Conservation (phyloP, 2,329 filamentous ascomycete species). For the Paecilomyces niveus region DNA sequence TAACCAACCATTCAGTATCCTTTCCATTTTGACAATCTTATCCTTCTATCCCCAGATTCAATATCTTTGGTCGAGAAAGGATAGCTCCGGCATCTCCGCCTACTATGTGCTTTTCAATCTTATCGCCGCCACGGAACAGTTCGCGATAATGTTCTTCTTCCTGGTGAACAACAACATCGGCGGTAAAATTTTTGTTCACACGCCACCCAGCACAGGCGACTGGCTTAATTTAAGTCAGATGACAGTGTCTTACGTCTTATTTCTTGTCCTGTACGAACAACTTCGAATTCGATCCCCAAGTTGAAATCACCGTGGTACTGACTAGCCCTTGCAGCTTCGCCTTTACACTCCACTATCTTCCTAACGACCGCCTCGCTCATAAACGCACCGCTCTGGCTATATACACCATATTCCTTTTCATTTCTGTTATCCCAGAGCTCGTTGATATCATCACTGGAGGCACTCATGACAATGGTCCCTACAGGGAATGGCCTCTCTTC, state of each 20-base stretch:
- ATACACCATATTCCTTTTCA: background rate
- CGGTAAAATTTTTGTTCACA: background rate
- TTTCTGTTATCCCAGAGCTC: background rate
- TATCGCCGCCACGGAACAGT: background rate
- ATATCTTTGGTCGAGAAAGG: background rate
- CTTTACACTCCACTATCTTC: background rate
- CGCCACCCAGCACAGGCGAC: background rate
- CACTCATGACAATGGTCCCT: background rate
- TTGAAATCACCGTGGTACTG: background rate
- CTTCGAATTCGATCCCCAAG: background rate
- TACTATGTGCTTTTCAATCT: background rate
- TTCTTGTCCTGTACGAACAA: background rate
- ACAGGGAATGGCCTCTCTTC: background rate
- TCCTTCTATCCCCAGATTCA: background rate
- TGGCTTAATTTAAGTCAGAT: background rate
- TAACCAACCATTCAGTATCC: background rate
- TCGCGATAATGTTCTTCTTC: background rate
- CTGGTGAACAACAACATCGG: background rate
- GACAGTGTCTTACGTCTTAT: background rate
- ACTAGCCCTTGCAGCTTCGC: background rate
- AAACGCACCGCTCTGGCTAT: background rate
- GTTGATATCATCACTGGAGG: background rate
- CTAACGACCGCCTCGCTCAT: background rate
- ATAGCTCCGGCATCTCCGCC: background rate
- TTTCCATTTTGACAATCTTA: background rate